Evolutionary conservation across 306 rosid genomes (phyloP).

Genomic region (Ochetophila trinervis): DNA sequence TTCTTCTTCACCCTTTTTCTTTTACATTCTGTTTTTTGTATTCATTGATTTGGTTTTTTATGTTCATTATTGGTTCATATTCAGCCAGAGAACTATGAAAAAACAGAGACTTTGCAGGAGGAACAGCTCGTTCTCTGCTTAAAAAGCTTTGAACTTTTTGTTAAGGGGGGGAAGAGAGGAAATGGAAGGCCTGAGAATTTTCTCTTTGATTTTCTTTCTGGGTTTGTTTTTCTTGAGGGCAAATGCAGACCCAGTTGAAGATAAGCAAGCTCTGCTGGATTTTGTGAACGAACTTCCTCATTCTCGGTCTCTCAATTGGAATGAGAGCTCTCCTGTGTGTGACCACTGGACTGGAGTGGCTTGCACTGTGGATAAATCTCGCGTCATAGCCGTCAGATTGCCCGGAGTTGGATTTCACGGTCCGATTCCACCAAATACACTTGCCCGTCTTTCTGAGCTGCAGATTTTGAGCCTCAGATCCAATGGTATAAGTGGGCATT

Average conservation of each 20-base stretch:
- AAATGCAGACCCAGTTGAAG: constrained; percentile 66
- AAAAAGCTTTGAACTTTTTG: constrained; percentile 15
- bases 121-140: constrained; percentile 48
- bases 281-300: constrained; percentile 54
- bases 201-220: constrained; percentile 36
- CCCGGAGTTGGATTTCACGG: constrained; percentile 82
- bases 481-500: constrained; percentile 52
- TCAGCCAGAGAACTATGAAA: constrained; percentile 28
- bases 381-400: constrained; percentile 52
- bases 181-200: constrained; percentile 42
- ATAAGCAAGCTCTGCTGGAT: constrained; percentile 68
- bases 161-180: background rate
- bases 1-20: constrained; percentile 23
- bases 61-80: constrained; percentile 27
- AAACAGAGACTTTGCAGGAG: constrained; percentile 34
- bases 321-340: constrained; percentile 47
- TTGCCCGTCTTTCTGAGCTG: constrained; percentile 57
- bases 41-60: constrained; percentile 10
- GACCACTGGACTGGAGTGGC: constrained; percentile 73
- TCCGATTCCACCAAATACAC: constrained; percentile 57
- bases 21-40: constrained; percentile 23
- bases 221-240: constrained; percentile 36
- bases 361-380: constrained; percentile 49
- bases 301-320: constrained; percentile 70
- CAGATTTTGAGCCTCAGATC: constrained; percentile 76